Evolutionary conservation across 495 filamentous ascomycete genomes (phyloP).

Genomic region (Podospora tetraspora): DNA sequence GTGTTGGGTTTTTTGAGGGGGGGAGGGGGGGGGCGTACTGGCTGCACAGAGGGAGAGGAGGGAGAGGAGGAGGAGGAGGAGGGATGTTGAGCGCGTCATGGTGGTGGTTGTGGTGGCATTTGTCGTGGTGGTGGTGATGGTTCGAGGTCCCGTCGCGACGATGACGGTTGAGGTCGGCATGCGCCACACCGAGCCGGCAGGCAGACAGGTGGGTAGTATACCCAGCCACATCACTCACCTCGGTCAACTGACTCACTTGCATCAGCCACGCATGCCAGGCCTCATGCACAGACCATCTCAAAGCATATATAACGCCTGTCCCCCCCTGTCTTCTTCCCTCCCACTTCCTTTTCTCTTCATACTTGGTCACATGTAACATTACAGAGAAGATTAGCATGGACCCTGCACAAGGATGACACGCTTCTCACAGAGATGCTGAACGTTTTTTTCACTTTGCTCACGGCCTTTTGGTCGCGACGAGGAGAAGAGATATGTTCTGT

Average conservation of each 20-base stretch:
- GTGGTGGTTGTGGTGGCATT: slow-evolving; percentile 7
- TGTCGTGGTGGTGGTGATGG: background rate
- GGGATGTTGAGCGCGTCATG: slow-evolving; percentile 31
- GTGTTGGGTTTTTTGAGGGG: background rate
- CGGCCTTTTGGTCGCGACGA: slow-evolving; percentile 11
- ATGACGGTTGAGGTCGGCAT: background rate
- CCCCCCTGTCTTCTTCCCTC: slow-evolving; percentile 11
- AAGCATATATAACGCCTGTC: slow-evolving; percentile 15
- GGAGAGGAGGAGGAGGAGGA: slow-evolving; percentile 31
- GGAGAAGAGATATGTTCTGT: slow-evolving; percentile 11
- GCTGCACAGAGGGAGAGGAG: slow-evolving; percentile 30
- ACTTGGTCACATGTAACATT: slow-evolving; percentile 39
- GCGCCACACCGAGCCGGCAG: background rate
- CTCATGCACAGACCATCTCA: slow-evolving; percentile 23
- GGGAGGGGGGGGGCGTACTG: slow-evolving; percentile 28
- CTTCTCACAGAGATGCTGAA: slow-evolving; percentile 88
- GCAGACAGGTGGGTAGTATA: background rate
- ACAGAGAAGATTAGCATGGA: slow-evolving; percentile 97
- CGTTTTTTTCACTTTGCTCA: slow-evolving; percentile 14
- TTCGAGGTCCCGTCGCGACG: background rate
- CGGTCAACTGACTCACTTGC: background rate
- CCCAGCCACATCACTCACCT: background rate
- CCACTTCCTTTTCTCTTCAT: slow-evolving; percentile 25
- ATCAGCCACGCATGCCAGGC: slow-evolving; percentile 3
- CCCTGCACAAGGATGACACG: slow-evolving; percentile 99